A percentile compares a stretch with the other conserved stretches of the same genome.
These are phyloP conservation scores for Schwanniomyces occidentalis DNA, from an alignment of 805 yeast species.

Conservation along the genomic window DNA sequence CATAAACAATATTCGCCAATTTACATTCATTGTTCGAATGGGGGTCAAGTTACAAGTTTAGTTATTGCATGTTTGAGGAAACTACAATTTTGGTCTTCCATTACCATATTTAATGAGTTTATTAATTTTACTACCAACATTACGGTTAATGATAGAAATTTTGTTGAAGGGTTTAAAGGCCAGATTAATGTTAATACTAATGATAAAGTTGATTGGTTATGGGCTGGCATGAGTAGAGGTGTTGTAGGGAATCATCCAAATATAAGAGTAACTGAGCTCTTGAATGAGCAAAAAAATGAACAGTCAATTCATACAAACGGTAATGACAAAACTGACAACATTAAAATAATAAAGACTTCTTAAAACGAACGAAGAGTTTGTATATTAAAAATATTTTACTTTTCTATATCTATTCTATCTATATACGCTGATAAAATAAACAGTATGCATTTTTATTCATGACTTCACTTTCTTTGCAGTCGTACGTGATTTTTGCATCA, in stretches of 20 bases:
- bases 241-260: conserved; percentile 60
- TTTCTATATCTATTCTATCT: conserved; percentile 5
- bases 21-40: conserved; percentile 85
- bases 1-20: conserved; percentile 65
- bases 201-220: conserved; percentile 59
- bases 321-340: no score
- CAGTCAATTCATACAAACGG: not conserved
- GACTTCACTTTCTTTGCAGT: conserved; percentile 52
- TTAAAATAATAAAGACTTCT: no score
- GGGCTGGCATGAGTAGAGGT: conserved; percentile 62
- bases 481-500: conserved; percentile 65
- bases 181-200: conserved; percentile 51
- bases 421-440: conserved; percentile 63
- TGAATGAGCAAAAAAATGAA: not conserved
- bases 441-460: conserved; percentile 80
- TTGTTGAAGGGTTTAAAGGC: conserved; percentile 77
- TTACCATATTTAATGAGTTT: conserved; percentile 85
- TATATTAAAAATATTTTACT: no score
- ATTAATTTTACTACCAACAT: conserved; percentile 72
- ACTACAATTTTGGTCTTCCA: conserved; percentile 83
- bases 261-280: conserved; percentile 31
- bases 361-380: no score
- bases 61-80: conserved; percentile 85
- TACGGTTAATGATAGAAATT: conserved; percentile 78
- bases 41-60: conserved; percentile 82